phyloP scores from a whole-genome alignment of 495 filamentous ascomycete species.

The Acidiella bohemica region DNA sequence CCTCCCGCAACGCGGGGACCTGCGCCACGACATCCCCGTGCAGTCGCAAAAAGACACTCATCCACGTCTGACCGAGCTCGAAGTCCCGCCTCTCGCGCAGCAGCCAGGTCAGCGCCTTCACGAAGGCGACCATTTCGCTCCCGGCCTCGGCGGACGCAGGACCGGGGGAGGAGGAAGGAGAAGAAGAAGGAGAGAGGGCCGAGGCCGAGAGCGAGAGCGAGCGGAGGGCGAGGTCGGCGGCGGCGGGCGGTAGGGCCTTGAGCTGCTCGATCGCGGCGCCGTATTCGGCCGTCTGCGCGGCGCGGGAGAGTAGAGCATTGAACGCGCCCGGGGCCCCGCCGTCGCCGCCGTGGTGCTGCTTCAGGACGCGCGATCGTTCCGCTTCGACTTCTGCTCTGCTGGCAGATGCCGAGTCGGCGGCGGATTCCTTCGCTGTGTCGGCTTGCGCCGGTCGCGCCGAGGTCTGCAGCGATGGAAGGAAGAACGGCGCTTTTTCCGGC shows the following conservation, averaged over 20 bases:
- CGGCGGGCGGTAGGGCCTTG: constrained; percentile 57
- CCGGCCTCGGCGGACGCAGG: constrained; percentile 34
- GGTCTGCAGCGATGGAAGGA: constrained; percentile 61
- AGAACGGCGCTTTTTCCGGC: constrained; percentile 93
- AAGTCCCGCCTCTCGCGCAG: constrained; percentile 61
- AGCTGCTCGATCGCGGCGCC: constrained; percentile 52
- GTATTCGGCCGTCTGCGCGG: constrained; percentile 35
- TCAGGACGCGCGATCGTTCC: constrained; percentile 42
- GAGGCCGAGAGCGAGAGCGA: too few relatives aligned
- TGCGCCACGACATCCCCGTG: constrained; percentile 57
- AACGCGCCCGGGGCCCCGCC: constrained; percentile 36
- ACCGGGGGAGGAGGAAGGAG: constrained; percentile 51
- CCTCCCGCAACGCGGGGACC: too few relatives aligned
- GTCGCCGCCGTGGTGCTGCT: not conserved
- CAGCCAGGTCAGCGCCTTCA: constrained; percentile 56
- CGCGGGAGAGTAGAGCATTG: constrained; percentile 42
- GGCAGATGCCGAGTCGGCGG: not conserved
- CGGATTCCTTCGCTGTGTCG: constrained; percentile 11
- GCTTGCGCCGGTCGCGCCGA: too few relatives aligned
- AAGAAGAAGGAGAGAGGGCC: too few relatives aligned
- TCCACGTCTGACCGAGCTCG: constrained; percentile 91
- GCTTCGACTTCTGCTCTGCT: constrained; percentile 22
- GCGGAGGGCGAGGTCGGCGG: constrained; percentile 47
- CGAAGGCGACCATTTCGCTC: constrained; percentile 52
- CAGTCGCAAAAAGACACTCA: constrained; percentile 74